Conservation (phyloP, 768 basidiomycete genomes). For the Kwoniella botswanensis region DNA sequence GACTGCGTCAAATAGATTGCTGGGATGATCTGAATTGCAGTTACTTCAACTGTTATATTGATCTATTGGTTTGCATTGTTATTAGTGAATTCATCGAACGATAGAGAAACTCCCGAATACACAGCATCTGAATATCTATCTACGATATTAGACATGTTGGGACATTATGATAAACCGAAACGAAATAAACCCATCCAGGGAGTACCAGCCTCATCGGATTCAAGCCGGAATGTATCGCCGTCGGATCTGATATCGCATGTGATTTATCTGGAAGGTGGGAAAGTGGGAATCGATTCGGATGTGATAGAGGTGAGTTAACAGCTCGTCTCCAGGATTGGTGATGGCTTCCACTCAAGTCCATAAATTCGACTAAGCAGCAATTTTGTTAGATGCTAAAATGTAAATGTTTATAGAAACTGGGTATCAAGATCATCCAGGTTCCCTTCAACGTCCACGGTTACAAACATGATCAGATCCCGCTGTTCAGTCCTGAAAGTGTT, state of each 20-base stretch:
- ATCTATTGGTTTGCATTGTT: neutral
- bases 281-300: slow-evolving; percentile 68
- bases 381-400: neutral
- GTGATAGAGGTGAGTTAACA: slow-evolving; percentile 65
- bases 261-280: slow-evolving; percentile 71
- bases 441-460: slow-evolving; percentile 28
- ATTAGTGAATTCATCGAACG: slow-evolving; percentile 83
- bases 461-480: slow-evolving; percentile 24
- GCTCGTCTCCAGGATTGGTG: neutral
- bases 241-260: slow-evolving; percentile 84
- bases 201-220: slow-evolving; percentile 59
- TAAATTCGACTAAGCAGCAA: neutral
- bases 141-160: slow-evolving; percentile 72
- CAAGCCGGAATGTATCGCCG: slow-evolving; percentile 40
- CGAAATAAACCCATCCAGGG: slow-evolving; percentile 60
- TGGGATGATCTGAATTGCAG: no score
- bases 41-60: neutral
- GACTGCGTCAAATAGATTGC: neutral
- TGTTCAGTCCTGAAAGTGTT: slow-evolving; percentile 47
- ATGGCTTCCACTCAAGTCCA: no score
- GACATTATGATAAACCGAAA: slow-evolving; percentile 61
- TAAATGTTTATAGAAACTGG: slow-evolving; percentile 31
- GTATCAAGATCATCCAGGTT: slow-evolving; percentile 42
- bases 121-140: slow-evolving; percentile 84
- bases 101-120: slow-evolving; percentile 87